Percentiles rank a stretch among this genome's conserved stretches.
phyloP scores from a whole-genome alignment of 2,329 filamentous ascomycete genomes.

The Calonectria pauciramosa region DNA sequence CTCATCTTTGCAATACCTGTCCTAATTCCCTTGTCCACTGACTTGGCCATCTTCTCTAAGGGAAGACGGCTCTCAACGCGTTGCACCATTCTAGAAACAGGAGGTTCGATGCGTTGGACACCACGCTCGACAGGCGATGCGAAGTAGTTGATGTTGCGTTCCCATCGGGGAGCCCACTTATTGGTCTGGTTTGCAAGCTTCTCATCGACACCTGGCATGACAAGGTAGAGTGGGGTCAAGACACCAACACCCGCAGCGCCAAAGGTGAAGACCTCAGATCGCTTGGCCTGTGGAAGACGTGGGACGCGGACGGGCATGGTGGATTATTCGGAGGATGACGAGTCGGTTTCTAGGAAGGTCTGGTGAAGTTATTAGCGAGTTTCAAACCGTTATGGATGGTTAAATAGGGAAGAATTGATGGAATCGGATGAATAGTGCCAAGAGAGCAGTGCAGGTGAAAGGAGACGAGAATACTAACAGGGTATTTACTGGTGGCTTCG shows the following conservation, averaged over 20 bases:
- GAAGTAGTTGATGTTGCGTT: conserved; percentile 69
- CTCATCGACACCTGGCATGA: conserved; percentile 69
- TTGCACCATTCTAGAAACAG: conserved; percentile 60
- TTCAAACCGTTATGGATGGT: not conserved
- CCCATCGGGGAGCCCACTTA: conserved; percentile 72
- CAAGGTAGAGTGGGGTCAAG: conserved; percentile 70
- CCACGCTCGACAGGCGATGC: conserved; percentile 60
- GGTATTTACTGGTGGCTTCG: not conserved
- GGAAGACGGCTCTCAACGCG: conserved; percentile 62
- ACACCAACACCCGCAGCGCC: conserved; percentile 66
- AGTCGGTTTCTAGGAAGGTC: not conserved
- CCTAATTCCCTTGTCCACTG: conserved; percentile 63
- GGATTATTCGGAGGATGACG: conserved; percentile 15
- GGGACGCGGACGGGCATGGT: conserved; percentile 63
- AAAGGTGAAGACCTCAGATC: conserved; percentile 66
- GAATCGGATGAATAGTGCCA: not conserved
- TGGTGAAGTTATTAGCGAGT: conserved; percentile 10
- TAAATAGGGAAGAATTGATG: not conserved
- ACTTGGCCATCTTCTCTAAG: conserved; percentile 64
- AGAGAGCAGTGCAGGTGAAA: not conserved
- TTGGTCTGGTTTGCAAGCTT: conserved; percentile 66
- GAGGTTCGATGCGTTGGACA: conserved; percentile 64
- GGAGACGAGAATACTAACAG: not conserved
- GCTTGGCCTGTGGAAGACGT: conserved; percentile 63
- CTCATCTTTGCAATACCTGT: conserved; percentile 57